phyloP scores from a whole-genome alignment of 352 stramenopile species.

The Globisporangium cederbergense region DNA sequence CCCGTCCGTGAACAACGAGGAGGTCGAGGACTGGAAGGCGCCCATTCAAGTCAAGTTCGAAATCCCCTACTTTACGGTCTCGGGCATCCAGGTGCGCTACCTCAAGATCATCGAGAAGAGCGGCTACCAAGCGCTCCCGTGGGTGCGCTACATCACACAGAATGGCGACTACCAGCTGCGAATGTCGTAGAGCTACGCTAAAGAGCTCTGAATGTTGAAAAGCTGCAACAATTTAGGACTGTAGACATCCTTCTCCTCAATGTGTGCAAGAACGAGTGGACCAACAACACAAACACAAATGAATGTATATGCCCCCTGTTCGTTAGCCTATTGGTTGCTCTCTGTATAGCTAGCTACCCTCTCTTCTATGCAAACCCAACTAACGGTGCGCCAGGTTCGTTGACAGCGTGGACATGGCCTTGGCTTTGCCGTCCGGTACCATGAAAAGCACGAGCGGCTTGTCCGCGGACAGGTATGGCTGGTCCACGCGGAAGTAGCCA shows the following conservation, averaged over 20 bases:
- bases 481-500: constrained; percentile 96
- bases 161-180: constrained; percentile 99
- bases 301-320: constrained; percentile 16
- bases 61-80: constrained; percentile 95
- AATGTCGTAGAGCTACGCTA: constrained; percentile 88
- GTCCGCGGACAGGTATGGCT: constrained; percentile 70
- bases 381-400: constrained; percentile 84
- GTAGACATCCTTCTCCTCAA: neutral
- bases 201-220: too few species aligned
- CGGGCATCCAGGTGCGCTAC: constrained; percentile 98
- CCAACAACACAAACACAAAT: constrained; percentile 2
- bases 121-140: constrained; percentile 98
- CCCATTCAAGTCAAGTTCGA: constrained; percentile 97
- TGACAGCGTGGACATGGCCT: constrained; percentile 86
- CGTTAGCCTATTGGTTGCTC: neutral
- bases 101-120: constrained; percentile 99
- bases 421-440: constrained; percentile 97
- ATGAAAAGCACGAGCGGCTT: constrained; percentile 97
- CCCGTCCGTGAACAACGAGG: constrained; percentile 92
- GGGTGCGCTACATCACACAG: constrained; percentile 99
- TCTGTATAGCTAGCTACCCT: neutral
- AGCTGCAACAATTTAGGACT: neutral
- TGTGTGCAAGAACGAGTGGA: neutral
- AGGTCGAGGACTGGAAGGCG: constrained; percentile 87
- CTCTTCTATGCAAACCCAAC: constrained; percentile 1